phyloP scores from a whole-genome alignment of 441 rosid genomes.

The Bruguiera hainesii region DNA sequence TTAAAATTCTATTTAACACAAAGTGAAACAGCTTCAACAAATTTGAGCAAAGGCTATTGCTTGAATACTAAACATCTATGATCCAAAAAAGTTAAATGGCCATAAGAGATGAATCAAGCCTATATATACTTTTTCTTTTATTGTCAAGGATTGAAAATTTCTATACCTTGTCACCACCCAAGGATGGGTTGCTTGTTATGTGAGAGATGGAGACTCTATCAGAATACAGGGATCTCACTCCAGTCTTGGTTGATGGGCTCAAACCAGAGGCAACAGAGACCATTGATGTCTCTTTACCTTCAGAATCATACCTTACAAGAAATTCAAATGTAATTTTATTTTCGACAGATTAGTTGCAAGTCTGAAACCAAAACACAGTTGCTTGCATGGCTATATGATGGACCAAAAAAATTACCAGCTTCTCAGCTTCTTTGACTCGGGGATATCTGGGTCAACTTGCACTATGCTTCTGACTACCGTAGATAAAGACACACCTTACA shows the following conservation, averaged over 20 bases:
- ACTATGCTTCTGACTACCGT: constrained; percentile 62
- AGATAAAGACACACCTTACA: constrained; percentile 79
- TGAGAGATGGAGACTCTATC: constrained; percentile 62
- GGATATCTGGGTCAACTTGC: constrained; percentile 61
- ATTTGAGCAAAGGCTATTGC: no score
- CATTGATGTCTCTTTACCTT: constrained; percentile 80
- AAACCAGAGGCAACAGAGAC: constrained; percentile 63
- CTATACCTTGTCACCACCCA: constrained; percentile 80
- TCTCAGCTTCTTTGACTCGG: constrained; percentile 69
- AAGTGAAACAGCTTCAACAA: no score
- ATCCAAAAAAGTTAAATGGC: neutral
- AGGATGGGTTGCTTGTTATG: constrained; percentile 52
- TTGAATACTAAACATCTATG: no score
- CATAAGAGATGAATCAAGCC: neutral
- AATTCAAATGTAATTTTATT: neutral
- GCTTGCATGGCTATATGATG: neutral
- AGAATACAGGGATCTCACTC: constrained; percentile 63
- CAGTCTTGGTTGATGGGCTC: constrained; percentile 53
- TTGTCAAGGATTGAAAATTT: neutral
- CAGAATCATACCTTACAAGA: constrained; percentile 64
- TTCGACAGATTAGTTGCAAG: neutral
- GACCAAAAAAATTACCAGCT: constrained; percentile 46
- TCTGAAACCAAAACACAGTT: neutral
- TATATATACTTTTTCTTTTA: neutral
- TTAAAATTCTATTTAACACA: no score